Base-by-base conservation (phyloP, 176 grass and related monocot species). In the Aegilops speltoides region DNA sequence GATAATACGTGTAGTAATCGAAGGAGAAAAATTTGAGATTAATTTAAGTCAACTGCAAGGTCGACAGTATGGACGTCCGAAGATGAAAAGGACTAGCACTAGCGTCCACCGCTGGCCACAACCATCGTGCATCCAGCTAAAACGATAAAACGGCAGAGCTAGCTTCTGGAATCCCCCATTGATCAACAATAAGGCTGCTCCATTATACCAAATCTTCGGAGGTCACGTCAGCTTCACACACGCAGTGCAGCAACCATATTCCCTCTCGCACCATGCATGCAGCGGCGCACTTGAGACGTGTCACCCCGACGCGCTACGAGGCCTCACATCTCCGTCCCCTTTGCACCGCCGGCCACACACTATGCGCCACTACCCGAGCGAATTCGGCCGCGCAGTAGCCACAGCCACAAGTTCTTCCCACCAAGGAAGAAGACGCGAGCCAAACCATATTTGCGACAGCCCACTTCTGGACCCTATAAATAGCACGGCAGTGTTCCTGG, bases 361-460 rank as follows among this genome's bases (percentile, higher is more conserved):
- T 59, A 31, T 1, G 20, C 5, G 13, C 23, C 72, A 83, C 63
- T 67, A 69, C 25, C 48, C 22, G 43, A 32, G 20, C 32, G 19
- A 77, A 82, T 78, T 78, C 52, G 45, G 88, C 37, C 64, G 37
- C 86, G 71, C 83, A 86, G 59, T 83, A 67, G 23, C 31, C 73
- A 83, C 3, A 40, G 38, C 85, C 85, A 90, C 89, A 84, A 34
- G 15, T 84, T 90, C 10, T 25, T 32, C 38, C 64, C 22, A 78
- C 52, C 36, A 65, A 46, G 43, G 43, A 29, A 38, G 72, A 2
- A 40, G 73, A 0, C 56, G 56, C 68, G 37, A 25, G 73, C 15
- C 67, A 72, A 14, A 20, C 84, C 50, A 15, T 83, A 10, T 32
- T 56, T 24, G 2, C 16, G 4, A 24, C 33, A 65, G 4, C 46